Percentiles rank a stretch among this genome's conserved stretches.
phyloP scores from a whole-genome alignment of 2,329 filamentous ascomycete species.

The Cercospora sp. region DNA sequence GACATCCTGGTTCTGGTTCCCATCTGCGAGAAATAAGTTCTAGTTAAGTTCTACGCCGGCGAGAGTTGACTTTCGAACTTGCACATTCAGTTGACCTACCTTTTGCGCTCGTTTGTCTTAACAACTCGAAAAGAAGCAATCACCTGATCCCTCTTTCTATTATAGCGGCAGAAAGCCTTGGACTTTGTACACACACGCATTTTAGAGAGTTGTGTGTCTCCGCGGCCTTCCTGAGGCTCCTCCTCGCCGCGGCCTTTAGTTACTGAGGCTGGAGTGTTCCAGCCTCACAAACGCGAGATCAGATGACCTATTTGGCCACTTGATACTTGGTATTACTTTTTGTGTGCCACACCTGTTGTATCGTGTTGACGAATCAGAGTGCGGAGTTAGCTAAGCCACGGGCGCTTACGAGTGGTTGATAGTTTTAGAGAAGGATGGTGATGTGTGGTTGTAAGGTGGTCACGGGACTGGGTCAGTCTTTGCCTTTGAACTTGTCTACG shows the following conservation, averaged over 20 bases:
- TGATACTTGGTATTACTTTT: constrained; percentile 2
- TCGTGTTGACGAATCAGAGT: not conserved
- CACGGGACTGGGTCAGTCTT: not conserved
- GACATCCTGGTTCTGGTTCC: not conserved
- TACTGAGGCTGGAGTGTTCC: no score
- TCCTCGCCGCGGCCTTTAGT: no score
- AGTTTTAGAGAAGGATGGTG: not conserved
- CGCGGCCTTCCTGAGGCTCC: no score
- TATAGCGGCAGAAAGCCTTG: not conserved
- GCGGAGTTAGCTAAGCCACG: not conserved
- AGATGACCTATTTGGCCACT: not conserved
- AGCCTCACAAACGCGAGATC: not conserved
- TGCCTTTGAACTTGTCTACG: no score
- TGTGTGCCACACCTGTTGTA: not conserved
- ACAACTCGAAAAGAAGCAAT: no score
- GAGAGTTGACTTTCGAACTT: no score
- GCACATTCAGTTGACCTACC: no score
- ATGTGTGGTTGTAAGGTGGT: no score
- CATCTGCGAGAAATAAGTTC: not conserved
- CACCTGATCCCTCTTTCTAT: no score
- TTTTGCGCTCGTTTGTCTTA: no score
- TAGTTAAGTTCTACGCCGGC: not conserved
- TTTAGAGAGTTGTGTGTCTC: no score
- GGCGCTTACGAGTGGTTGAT: not conserved
- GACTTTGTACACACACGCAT: not conserved